Percentiles rank a stretch among this genome's conserved stretches.
Conservation (phyloP, 1,139 yeast genomes). For the Yamadazyma atmosphaerica region DNA sequence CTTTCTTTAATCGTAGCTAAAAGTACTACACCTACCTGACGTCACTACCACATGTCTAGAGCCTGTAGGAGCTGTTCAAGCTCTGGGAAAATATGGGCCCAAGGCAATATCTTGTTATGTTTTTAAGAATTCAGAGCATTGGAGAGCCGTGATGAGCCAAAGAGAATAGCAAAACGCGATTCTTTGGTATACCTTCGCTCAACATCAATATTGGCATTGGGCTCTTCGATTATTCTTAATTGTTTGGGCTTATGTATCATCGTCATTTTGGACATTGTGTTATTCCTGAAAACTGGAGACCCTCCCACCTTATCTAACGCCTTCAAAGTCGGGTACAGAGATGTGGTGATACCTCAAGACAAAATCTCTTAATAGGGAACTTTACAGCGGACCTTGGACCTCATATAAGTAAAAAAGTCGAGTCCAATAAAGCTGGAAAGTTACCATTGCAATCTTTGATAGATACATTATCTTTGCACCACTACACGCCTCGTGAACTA, state of each 20-base stretch:
- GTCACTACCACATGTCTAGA: no score
- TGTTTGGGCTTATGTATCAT: neutral
- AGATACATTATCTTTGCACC: neutral
- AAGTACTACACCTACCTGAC: no score
- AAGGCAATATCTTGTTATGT: no score
- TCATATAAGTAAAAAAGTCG: neutral
- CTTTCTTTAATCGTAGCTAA: no score
- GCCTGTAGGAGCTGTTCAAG: no score
- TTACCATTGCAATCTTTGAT: neutral
- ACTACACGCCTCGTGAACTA: neutral
- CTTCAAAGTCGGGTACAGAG: neutral
- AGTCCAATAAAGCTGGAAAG: neutral
- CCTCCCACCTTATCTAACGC: neutral
- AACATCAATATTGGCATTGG: neutral
- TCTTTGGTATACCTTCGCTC: no score
- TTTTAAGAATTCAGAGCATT: no score
- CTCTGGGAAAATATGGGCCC: no score
- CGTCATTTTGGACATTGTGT: neutral
- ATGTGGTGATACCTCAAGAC: neutral
- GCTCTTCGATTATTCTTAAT: neutral
- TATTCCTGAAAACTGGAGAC: neutral
- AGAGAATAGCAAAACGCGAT: no score
- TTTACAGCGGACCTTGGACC: neutral
- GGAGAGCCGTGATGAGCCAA: no score
- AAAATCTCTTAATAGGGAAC: neutral